Evolutionary conservation across 2,329 filamentous ascomycete genomes (phyloP).

Genomic region (Cadophora sp.): DNA sequence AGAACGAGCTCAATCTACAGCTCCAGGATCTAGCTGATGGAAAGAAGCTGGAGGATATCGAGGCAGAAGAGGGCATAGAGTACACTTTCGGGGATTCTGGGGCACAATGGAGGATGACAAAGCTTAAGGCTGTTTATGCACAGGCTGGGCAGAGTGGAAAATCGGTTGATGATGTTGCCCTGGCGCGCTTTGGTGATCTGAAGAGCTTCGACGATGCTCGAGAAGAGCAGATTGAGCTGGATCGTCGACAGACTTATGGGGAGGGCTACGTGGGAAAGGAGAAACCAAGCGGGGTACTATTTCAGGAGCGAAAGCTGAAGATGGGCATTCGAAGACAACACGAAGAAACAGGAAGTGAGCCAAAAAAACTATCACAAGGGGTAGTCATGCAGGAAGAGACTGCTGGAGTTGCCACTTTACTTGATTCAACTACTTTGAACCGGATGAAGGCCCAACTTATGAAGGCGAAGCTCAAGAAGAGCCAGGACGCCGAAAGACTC

Average conservation of each 20-base stretch:
- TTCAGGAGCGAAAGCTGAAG: slow-evolving; percentile 73
- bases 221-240: slow-evolving; percentile 91
- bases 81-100: slow-evolving; percentile 92
- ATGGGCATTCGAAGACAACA: slow-evolving; percentile 54
- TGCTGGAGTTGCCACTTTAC: slow-evolving; percentile 53
- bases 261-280: slow-evolving; percentile 83
- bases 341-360: slow-evolving; percentile 46
- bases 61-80: slow-evolving; percentile 65
- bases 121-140: slow-evolving; percentile 84
- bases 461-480: slow-evolving; percentile 82
- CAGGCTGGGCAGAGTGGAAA: slow-evolving; percentile 76
- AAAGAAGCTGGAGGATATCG: slow-evolving; percentile 58
- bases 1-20: slow-evolving; percentile 81
- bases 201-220: slow-evolving; percentile 89
- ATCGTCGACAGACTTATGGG: slow-evolving; percentile 82
- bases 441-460: slow-evolving; percentile 92
- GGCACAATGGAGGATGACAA: slow-evolving; percentile 96
- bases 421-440: slow-evolving; percentile 85
- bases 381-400: slow-evolving; percentile 61
- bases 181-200: slow-evolving; percentile 81
- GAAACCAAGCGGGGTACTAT: slow-evolving; percentile 87
- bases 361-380: slow-evolving; percentile 55
- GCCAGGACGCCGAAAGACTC: slow-evolving; percentile 49
- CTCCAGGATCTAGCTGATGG: slow-evolving; percentile 65
- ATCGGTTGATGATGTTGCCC: slow-evolving; percentile 80